Base-by-base conservation (phyloP, 495 filamentous ascomycete genomes). In the Hyphodiscus hymeniophilus region DNA sequence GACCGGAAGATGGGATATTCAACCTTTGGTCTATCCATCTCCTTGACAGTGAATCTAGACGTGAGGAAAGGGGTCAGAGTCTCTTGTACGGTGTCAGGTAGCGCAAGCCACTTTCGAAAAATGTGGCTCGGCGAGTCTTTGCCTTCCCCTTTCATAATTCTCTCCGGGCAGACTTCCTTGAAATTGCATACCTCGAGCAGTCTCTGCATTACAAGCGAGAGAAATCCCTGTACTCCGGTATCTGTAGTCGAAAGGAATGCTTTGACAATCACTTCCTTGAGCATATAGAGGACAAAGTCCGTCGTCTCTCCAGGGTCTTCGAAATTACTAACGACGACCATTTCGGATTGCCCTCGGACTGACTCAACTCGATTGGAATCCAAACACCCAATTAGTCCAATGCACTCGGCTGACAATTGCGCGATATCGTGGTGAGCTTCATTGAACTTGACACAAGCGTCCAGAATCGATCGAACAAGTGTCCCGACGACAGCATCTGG, bases 131-230 rank as follows among this genome's bases (percentile, higher is more conserved):
- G 42, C 38, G 31, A 39, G 21, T 21, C 26, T 40, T 8, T 36
- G 11, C 28, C 8, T 10, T 33, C 39, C n/a, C 49, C 52, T 6
- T 48, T 41, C 10, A n/a, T 36, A 6, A 48, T 34, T 18, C 42
- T 45, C 76, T 73, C 52, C 38, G 53, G 42, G 17, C 65, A 75
- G 5, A 81, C 74, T n/a, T 66, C 63, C 31, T 77, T 79, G 48
- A 95, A 76, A 22, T 81, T 78, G 58, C 82, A 82, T 49, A 81
- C 78, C 45, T 80, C 82, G 7, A 97, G 75, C 7, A 99, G 72
- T 55, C 92, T 84, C 63, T 99, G 92, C 82, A 97, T 95, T 2
- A 82, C 85, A 60, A 81, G 97, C 12, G 89, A 87, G 13, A 99
- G 70, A 60, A 94, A 96, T 1, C 88, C 87, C 60, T 95, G 90